These are phyloP conservation scores for Ophioceras dolichostomum DNA, from an alignment of 2,329 filamentous ascomycete genomes.

Conservation along the genomic window DNA sequence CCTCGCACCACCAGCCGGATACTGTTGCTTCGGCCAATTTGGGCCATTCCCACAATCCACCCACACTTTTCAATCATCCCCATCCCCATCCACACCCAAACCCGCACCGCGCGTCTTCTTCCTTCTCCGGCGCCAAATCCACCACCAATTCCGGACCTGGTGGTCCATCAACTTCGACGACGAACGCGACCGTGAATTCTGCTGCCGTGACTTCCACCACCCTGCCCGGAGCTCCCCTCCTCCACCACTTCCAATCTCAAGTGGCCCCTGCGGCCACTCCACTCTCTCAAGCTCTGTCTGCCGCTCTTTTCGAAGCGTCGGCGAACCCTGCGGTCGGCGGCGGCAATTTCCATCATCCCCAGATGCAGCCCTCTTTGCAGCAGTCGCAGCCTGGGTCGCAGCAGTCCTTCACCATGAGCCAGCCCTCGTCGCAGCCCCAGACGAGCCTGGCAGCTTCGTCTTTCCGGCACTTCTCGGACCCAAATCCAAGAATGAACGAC, in stretches of 20 bases:
- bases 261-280: too few relatives aligned
- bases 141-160: too few relatives aligned
- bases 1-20: too few relatives aligned
- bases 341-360: too few relatives aligned
- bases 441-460: constrained; percentile 18
- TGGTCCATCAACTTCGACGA: too few relatives aligned
- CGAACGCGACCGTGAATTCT: too few relatives aligned
- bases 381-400: constrained; percentile 26
- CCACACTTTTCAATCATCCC: constrained; percentile 1
- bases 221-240: constrained; percentile 2
- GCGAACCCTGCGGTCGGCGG: too few relatives aligned
- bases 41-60: not conserved
- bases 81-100: constrained; percentile 8
- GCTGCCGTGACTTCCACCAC: too few relatives aligned
- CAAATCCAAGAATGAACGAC: constrained; percentile 23
- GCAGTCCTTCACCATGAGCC: constrained; percentile 45
- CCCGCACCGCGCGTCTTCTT: constrained; percentile 13
- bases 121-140: constrained; percentile 5
- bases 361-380: constrained; percentile 13
- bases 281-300: too few relatives aligned
- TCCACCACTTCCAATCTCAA: too few relatives aligned
- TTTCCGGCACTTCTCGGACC: constrained; percentile 28
- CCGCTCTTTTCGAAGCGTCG: too few relatives aligned
- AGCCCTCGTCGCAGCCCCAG: constrained; percentile 31
- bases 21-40: too few relatives aligned